phyloP scores from a whole-genome alignment of 148 eudicot species.

The Heliamphora exappendiculata region DNA sequence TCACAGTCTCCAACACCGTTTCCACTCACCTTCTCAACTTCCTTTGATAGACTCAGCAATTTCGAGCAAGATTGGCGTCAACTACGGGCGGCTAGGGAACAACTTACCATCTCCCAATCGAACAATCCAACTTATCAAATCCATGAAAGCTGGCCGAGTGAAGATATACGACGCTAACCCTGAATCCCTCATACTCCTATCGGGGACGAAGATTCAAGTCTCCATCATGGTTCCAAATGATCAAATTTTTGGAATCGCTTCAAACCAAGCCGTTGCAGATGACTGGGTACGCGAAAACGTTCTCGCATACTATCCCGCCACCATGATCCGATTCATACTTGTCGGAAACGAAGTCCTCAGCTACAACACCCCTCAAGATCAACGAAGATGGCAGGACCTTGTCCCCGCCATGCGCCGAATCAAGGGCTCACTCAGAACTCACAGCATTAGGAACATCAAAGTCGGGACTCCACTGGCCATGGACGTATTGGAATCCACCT shows the following conservation, averaged over 20 bases:
- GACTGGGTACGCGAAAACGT: slow-evolving; percentile 58
- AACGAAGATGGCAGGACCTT: slow-evolving; percentile 39
- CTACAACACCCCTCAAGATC: slow-evolving; percentile 18
- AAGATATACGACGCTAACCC: slow-evolving; percentile 64
- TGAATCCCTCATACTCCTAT: slow-evolving; percentile 50
- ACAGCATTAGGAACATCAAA: slow-evolving; percentile 50
- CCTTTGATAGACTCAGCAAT: slow-evolving; percentile 13
- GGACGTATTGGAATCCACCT: slow-evolving; percentile 49
- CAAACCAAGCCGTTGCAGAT: slow-evolving; percentile 37
- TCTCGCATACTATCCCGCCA: slow-evolving; percentile 54
- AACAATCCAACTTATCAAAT: slow-evolving; percentile 39
- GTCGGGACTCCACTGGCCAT: slow-evolving; percentile 78
- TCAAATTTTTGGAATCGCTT: slow-evolving; percentile 40
- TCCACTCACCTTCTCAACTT: neutral
- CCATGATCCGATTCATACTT: slow-evolving; percentile 52
- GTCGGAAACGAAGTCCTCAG: slow-evolving; percentile 77
- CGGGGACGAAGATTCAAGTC: slow-evolving; percentile 44
- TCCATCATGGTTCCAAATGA: slow-evolving; percentile 64
- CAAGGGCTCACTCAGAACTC: slow-evolving; percentile 22
- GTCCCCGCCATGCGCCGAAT: slow-evolving; percentile 60
- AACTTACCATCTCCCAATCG: slow-evolving; percentile 53
- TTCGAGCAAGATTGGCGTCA: slow-evolving; percentile 43
- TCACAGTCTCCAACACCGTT: neutral
- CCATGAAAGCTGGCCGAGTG: slow-evolving; percentile 43
- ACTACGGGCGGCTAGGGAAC: slow-evolving; percentile 62